Evolutionary conservation across 2,329 filamentous ascomycete species (phyloP).

Genomic region (Clonostachys chloroleuca): DNA sequence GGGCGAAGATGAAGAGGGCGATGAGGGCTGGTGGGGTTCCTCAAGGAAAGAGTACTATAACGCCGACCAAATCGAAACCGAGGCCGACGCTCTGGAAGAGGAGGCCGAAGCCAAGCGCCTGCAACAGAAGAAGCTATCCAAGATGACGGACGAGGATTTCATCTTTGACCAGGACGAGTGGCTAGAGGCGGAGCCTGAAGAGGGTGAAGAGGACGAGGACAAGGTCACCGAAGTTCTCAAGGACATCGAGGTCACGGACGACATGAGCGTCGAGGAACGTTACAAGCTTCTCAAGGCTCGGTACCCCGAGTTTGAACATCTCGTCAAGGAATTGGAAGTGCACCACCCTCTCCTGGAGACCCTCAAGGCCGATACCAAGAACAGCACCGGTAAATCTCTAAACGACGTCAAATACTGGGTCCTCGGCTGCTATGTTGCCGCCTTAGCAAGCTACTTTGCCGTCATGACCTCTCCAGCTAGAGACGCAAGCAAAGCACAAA

Average conservation of each 20-base stretch:
- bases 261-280: constrained; percentile 72
- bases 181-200: constrained; percentile 53
- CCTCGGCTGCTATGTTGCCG: constrained; percentile 79
- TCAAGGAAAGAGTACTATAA: constrained; percentile 91
- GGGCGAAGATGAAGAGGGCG: constrained; percentile 47
- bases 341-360: constrained; percentile 62
- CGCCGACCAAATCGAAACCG: constrained; percentile 67
- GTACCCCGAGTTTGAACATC: constrained; percentile 88
- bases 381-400: constrained; percentile 46
- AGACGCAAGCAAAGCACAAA: constrained; percentile 44
- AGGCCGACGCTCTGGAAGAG: constrained; percentile 76
- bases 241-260: constrained; percentile 74
- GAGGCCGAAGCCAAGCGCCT: constrained; percentile 84
- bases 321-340: constrained; percentile 75
- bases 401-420: constrained; percentile 72
- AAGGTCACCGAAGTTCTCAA: constrained; percentile 85
- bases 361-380: constrained; percentile 53
- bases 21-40: constrained; percentile 76
- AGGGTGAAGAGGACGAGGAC: constrained; percentile 49
- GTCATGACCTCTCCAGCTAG: constrained; percentile 78
- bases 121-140: constrained; percentile 85
- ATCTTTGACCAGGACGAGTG: constrained; percentile 89
- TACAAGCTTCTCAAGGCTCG: constrained; percentile 70
- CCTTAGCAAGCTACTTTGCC: constrained; percentile 90
- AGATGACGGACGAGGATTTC: constrained; percentile 90